Base-by-base conservation (phyloP, 2,329 filamentous ascomycete genomes). In the Pseudogymnoascus sp. region DNA sequence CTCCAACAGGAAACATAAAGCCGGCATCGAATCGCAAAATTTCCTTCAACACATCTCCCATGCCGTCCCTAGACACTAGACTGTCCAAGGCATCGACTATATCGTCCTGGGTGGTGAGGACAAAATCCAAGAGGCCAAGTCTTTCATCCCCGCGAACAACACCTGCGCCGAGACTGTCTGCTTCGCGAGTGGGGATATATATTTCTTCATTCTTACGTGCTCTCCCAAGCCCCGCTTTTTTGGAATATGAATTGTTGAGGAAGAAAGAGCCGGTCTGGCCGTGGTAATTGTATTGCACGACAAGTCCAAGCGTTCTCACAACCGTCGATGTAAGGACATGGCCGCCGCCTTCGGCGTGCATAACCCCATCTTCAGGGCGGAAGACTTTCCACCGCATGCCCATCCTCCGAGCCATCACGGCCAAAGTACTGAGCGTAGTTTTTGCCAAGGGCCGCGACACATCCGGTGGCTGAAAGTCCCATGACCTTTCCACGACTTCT, bases 391-490 rank as follows among this genome's bases (percentile, higher is more conserved):
- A 74, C 48, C 68, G 64, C 73, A 74, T 74, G 8, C 73, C 73
- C 63, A 77, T 57, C 64, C 75, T 73, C 7, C 72, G 68, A 64
- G 73, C 73, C 63, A 77, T 71, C 43, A 76, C 71, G 11, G 74
- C 71, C 21, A 77, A 61, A 67, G 76, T 74, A 43, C 72, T 73
- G 4, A 77, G 69, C 8, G 73, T 74, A 14, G 72, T 72, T 11
- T 70, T 72, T 25, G 75, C 75, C 63, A 75, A 74, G 19, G 75
- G 75, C 62, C 73, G 74, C 1, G 73, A 73, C 23, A 76, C 72
- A 10, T 73, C 72, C 0, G 72, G 69, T 16, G 75, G 73, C 41
- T 76, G 75, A 48, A 77, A 76, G 51, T 76, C 75, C 75, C 75
- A 77, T 10, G 74, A 76, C 6, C 74, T 66, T 16, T 72, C 72